Base-by-base conservation (phyloP, 1,139 yeast species). In the Pichia sp. region DNA sequence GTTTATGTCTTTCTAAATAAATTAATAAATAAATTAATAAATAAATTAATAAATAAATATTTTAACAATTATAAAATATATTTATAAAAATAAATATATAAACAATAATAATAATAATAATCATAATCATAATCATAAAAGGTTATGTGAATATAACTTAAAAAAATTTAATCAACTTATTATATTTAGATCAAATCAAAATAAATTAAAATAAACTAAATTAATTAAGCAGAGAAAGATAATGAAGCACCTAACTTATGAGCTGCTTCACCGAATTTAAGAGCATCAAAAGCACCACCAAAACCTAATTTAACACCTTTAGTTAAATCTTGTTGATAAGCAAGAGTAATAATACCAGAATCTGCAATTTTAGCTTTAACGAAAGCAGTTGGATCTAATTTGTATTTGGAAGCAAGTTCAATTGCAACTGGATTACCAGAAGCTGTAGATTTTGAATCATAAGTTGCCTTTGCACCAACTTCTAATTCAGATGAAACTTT, bases 281-380 rank as follows among this genome's bases (percentile, higher is more conserved):
- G 81, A 60, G 97, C 95, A 70, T 92, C 97, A 70, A 94, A 84
- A 57, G 96, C 87, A 63, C 95, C 84, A 78, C 98, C 99, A 58
- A 94, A 80, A 69, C 99, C 99, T 63, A 92, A 77, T 66, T 86
- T 87, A 62, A 94, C 97, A 70, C 97, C 97, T 52, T 96, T 96
- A 76, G 95, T 87, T 70, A 92, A 80, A 62, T 79, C 80, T 75
- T 92, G 97, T 67, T 94, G 86, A 84, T 92, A 92, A 55, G 96
- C 78, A 64, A 92, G 74, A 55, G 96, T 92, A 60, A 97, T 87
- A 63, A 89, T 76, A 73, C 98, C 98, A 57, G 94, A 83, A 73
- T 92, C 96, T 66, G 96, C 92, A 63, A 94, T 80, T 82, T 90
- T 92, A 60, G 95, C 97, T 83, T 90, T 90, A 68, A 89, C 85